Evolutionary conservation across 2,329 filamentous ascomycete genomes (phyloP).

Genomic region (Talaromyces sp.): DNA sequence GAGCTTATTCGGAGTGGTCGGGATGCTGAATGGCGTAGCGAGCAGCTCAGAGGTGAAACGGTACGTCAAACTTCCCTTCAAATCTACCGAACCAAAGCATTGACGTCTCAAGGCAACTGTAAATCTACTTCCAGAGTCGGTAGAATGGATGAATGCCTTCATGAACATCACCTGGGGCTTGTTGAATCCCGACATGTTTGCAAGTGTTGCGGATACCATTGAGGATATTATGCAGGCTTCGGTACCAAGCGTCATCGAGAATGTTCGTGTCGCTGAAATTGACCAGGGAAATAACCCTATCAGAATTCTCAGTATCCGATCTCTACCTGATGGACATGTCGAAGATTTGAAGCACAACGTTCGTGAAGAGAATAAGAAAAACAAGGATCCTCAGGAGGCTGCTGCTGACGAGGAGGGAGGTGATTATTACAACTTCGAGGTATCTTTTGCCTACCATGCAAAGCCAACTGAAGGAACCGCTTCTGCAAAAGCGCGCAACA

Average conservation of each 20-base stretch:
- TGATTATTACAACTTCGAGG: constrained; percentile 89
- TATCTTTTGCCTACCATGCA: constrained; percentile 87
- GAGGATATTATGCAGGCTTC: constrained; percentile 97
- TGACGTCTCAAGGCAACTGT: constrained; percentile 61
- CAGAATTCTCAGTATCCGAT: constrained; percentile 80
- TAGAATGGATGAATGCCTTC: constrained; percentile 94
- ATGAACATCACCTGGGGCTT: constrained; percentile 83
- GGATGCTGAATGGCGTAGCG: constrained; percentile 83
- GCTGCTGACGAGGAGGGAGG: constrained; percentile 88
- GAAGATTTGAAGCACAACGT: constrained; percentile 78
- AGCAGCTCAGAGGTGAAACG: constrained; percentile 78
- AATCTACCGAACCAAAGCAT: not conserved
- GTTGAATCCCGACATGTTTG: constrained; percentile 93
- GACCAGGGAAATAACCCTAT: constrained; percentile 90
- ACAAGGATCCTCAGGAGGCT: constrained; percentile 80
- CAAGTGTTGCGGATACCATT: constrained; percentile 84
- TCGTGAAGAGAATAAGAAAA: constrained; percentile 73
- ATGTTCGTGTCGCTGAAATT: constrained; percentile 92
- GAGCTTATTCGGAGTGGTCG: constrained; percentile 79
- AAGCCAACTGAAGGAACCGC: constrained; percentile 68
- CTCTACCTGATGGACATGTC: constrained; percentile 79
- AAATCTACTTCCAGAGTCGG: constrained; percentile 88
- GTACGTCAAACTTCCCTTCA: constrained; percentile 41
- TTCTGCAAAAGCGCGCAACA: constrained; percentile 83
- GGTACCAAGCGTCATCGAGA: constrained; percentile 85